Percentiles rank a stretch among this genome's conserved stretches.
These are phyloP conservation scores for Pistacia integerrima DNA, from an alignment of 345 rosid genomes.

Conservation along the genomic window DNA sequence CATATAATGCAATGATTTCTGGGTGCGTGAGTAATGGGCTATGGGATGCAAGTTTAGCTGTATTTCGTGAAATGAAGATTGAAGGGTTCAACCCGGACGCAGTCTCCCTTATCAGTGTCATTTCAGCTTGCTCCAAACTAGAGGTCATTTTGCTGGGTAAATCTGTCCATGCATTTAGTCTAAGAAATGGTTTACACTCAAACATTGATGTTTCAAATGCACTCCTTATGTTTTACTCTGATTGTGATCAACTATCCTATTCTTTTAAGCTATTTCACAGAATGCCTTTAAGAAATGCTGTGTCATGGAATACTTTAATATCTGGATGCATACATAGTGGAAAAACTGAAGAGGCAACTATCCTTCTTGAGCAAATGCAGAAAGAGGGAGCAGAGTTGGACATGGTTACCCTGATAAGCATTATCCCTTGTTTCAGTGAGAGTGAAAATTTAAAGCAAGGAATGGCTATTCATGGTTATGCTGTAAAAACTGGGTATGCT, in stretches of 20 bases:
- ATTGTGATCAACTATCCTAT: constrained; percentile 22
- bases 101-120: constrained; percentile 31
- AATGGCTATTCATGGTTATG: constrained; percentile 40
- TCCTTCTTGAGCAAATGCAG: constrained; percentile 45
- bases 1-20: constrained; percentile 55
- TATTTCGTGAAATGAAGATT: constrained; percentile 41
- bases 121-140: constrained; percentile 46
- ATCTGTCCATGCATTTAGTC: constrained; percentile 48
- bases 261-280: constrained; percentile 36
- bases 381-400: constrained; percentile 38
- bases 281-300: constrained; percentile 31
- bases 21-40: constrained; percentile 42
- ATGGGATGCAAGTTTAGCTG: constrained; percentile 36
- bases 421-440: constrained; percentile 26
- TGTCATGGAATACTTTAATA: constrained; percentile 50
- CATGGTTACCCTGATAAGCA: constrained; percentile 37
- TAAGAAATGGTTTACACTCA: constrained; percentile 36
- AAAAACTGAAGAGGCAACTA: constrained; percentile 38
- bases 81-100: constrained; percentile 39
- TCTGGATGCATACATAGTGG: constrained; percentile 36
- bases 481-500: constrained; percentile 32
- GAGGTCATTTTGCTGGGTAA: constrained; percentile 33
- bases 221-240: constrained; percentile 42
- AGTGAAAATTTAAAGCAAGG: constrained; percentile 27
- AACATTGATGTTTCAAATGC: constrained; percentile 41